These are phyloP conservation scores for Leonotis leonurus DNA, from an alignment of 257 asterid species.

Conservation along the genomic window DNA sequence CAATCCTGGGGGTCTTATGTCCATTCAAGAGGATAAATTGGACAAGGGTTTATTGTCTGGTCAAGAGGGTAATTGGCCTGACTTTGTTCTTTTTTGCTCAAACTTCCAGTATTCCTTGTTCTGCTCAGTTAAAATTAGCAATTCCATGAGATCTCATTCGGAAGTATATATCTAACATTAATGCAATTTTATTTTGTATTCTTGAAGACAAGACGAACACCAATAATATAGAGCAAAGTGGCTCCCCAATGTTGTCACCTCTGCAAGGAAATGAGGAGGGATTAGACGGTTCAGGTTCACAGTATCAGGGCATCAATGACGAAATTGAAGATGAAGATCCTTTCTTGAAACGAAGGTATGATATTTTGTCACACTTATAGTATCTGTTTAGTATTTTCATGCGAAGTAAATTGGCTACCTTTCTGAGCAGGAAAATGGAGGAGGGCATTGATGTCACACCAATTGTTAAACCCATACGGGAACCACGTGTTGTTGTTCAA, in stretches of 20 bases:
- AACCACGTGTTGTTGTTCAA: slow-evolving; percentile 94
- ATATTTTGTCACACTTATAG: neutral
- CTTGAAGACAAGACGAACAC: slow-evolving; percentile 49
- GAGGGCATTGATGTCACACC: slow-evolving; percentile 63
- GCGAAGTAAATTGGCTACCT: slow-evolving; percentile 13
- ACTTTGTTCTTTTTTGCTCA: slow-evolving; percentile 10
- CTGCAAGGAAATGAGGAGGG: slow-evolving; percentile 60
- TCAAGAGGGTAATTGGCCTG: slow-evolving; percentile 57
- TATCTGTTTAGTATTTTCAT: neutral
- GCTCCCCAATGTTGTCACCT: slow-evolving; percentile 60
- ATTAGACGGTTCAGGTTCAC: slow-evolving; percentile 46
- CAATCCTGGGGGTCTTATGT: slow-evolving; percentile 61
- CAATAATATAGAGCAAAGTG: slow-evolving; percentile 46
- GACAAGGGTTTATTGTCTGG: slow-evolving; percentile 46
- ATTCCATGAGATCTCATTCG: neutral
- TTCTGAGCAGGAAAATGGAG: slow-evolving; percentile 67
- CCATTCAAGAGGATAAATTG: slow-evolving; percentile 67
- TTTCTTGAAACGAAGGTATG: slow-evolving; percentile 65
- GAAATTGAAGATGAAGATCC: slow-evolving; percentile 73
- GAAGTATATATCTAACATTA: neutral
- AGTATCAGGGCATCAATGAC: slow-evolving; percentile 45
- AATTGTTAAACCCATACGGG: slow-evolving; percentile 83
- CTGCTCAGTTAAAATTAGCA: neutral
- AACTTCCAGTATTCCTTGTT: neutral
- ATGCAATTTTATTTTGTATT: slow-evolving; percentile 16